These are phyloP conservation scores for Entonaema liquescens DNA, from an alignment of 495 filamentous ascomycete species.

Conservation along the genomic window DNA sequence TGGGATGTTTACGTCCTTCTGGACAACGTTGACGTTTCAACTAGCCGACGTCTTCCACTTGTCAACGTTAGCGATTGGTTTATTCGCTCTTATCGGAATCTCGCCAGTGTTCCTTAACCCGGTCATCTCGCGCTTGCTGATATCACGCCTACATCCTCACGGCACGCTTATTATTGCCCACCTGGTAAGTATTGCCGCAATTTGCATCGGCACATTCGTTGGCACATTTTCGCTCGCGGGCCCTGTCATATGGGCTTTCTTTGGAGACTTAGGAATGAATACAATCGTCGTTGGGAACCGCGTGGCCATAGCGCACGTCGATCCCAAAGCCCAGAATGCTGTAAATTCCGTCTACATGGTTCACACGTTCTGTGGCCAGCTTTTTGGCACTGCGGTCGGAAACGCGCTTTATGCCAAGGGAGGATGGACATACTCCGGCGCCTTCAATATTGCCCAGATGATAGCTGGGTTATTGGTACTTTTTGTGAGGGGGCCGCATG, in stretches of 20 bases:
- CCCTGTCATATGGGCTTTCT: constrained; percentile 71
- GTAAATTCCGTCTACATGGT: constrained; percentile 83
- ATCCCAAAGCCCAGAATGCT: constrained; percentile 71
- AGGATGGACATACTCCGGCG: constrained; percentile 71
- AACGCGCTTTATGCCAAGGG: constrained; percentile 70
- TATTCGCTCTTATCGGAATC: constrained; percentile 76
- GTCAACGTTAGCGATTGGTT: constrained; percentile 67
- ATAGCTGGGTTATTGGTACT: constrained; percentile 61
- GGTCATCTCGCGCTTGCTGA: constrained; percentile 67
- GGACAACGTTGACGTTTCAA: constrained; percentile 87
- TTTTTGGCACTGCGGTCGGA: constrained; percentile 74
- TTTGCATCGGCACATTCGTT: constrained; percentile 70
- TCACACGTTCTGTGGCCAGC: constrained; percentile 72
- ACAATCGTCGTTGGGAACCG: constrained; percentile 74
- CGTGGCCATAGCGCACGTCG: constrained; percentile 70
- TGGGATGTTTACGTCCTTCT: constrained; percentile 62
- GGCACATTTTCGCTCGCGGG: constrained; percentile 70
- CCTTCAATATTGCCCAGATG: constrained; percentile 69
- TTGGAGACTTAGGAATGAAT: constrained; percentile 75
- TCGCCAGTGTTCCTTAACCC: constrained; percentile 67
- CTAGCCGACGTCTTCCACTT: constrained; percentile 70
- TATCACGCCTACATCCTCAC: constrained; percentile 67
- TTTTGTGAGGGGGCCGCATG: constrained; percentile 64
- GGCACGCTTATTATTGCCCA: constrained; percentile 67
- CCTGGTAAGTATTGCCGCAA: constrained; percentile 59